Percentiles rank a stretch among this genome's conserved stretches.
phyloP scores from a whole-genome alignment of 2,329 filamentous ascomycete genomes.

The Verticillium albo-atrum region DNA sequence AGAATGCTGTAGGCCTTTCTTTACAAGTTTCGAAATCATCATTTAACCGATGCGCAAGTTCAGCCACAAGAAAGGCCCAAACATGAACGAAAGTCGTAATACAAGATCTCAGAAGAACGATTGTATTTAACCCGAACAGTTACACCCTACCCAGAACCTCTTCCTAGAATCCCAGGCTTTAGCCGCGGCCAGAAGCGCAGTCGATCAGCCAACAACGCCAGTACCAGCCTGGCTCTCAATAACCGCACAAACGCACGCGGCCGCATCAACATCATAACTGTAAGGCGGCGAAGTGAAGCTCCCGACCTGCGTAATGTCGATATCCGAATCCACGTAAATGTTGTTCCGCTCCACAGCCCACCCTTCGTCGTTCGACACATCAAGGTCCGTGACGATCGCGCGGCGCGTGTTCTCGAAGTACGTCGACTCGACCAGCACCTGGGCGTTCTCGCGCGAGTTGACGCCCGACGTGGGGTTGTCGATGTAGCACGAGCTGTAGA shows the following conservation, averaged over 20 bases:
- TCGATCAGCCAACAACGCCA: conserved; percentile 1
- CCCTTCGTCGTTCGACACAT: conserved; percentile 26
- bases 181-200: neutral
- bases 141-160: neutral
- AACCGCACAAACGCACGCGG: conserved; percentile 9
- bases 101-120: too few relatives aligned
- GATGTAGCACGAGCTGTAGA: conserved; percentile 50
- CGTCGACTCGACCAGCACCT: conserved; percentile 49
- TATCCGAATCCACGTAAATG: conserved; percentile 32
- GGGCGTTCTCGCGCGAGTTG: conserved; percentile 48
- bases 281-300: conserved; percentile 25
- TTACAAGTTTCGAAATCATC: too few relatives aligned
- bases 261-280: conserved; percentile 22
- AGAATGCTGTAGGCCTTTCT: too few relatives aligned
- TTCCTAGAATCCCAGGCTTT: neutral
- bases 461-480: conserved; percentile 40
- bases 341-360: conserved; percentile 40
- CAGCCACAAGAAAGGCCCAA: too few relatives aligned
- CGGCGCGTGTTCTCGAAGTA: conserved; percentile 39
- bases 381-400: conserved; percentile 18
- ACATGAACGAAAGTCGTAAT: too few relatives aligned
- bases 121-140: too few relatives aligned
- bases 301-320: conserved; percentile 26
- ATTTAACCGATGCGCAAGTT: too few relatives aligned
- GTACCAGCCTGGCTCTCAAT: conserved; percentile 14